Conservation (phyloP, 2,329 filamentous ascomycete genomes). For the Ceratocystiopsis brevicomis region DNA sequence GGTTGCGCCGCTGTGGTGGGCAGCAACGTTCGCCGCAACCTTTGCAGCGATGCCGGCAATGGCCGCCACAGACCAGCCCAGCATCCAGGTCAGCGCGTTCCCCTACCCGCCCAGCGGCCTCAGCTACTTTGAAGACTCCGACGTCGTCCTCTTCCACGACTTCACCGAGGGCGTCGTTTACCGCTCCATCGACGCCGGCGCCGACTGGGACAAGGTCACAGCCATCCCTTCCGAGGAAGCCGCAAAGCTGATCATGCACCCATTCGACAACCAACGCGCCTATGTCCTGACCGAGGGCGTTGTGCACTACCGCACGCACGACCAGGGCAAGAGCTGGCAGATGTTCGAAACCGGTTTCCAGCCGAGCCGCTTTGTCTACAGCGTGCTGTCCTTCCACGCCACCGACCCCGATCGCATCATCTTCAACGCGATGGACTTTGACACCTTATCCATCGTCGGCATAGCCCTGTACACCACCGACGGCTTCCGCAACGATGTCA, state of each 20-base stretch:
- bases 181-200: conserved; percentile 65
- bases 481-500: conserved; percentile 53
- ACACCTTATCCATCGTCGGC: conserved; percentile 43
- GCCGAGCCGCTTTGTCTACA: conserved; percentile 33
- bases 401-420: conserved; percentile 69
- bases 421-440: conserved; percentile 57
- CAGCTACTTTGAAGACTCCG: conserved; percentile 82
- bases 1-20: conserved; percentile 22
- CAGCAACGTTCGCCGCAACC: background rate
- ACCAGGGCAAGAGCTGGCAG: conserved; percentile 67
- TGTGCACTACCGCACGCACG: conserved; percentile 65
- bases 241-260: conserved; percentile 51
- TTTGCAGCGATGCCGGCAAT: conserved; percentile 17
- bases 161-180: conserved; percentile 43
- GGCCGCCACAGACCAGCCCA: conserved; percentile 43
- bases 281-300: conserved; percentile 54
- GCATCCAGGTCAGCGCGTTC: conserved; percentile 46
- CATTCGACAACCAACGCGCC: conserved; percentile 59
- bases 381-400: conserved; percentile 59
- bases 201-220: conserved; percentile 49
- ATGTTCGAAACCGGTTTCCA: conserved; percentile 45
- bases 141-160: conserved; percentile 63
- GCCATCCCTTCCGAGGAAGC: conserved; percentile 45
- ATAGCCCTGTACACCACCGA: conserved; percentile 60
- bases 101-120: conserved; percentile 47